Conservation (phyloP, 106 monocot genomes). For the Phalaenopsis equestris region DNA sequence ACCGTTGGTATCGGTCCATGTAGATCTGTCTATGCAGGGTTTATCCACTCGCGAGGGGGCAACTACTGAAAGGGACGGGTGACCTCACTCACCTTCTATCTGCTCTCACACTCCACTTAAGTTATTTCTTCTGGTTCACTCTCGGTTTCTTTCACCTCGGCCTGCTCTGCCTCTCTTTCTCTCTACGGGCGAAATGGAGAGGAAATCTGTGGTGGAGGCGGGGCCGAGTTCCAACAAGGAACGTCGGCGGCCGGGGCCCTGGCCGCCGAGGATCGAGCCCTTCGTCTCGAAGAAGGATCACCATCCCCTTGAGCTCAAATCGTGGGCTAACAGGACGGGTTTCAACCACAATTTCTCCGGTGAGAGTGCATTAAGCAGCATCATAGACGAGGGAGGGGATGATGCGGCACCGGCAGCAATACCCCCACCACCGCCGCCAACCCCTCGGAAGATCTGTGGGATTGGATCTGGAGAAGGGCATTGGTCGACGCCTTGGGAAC, state of each 20-base stretch:
- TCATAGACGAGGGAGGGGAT: slow-evolving; percentile 12
- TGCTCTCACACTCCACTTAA: neutral
- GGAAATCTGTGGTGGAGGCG: neutral
- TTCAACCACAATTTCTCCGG: slow-evolving; percentile 69
- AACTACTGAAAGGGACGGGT: neutral
- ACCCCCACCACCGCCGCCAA: neutral
- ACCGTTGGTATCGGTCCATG: no score
- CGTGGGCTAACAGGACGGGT: slow-evolving; percentile 90
- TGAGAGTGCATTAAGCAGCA: slow-evolving; percentile 32
- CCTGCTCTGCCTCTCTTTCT: neutral
- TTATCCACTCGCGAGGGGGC: no score
- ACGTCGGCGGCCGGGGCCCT: slow-evolving; percentile 46
- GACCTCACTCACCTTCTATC: neutral
- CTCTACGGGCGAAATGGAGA: neutral
- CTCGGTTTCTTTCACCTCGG: neutral
- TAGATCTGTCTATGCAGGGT: no score
- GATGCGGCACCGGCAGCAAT: neutral
- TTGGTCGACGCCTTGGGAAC: neutral
- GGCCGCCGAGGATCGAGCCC: slow-evolving; percentile 63
- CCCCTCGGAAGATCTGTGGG: neutral
- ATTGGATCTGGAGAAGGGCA: slow-evolving; percentile 7
- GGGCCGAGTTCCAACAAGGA: slow-evolving; percentile 10
- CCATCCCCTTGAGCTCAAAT: slow-evolving; percentile 73
- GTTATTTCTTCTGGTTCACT: neutral
- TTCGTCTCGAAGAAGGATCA: slow-evolving; percentile 45